Evolutionary conservation across 2,329 filamentous ascomycete genomes (phyloP).

Genomic region (Fusarium sp.): DNA sequence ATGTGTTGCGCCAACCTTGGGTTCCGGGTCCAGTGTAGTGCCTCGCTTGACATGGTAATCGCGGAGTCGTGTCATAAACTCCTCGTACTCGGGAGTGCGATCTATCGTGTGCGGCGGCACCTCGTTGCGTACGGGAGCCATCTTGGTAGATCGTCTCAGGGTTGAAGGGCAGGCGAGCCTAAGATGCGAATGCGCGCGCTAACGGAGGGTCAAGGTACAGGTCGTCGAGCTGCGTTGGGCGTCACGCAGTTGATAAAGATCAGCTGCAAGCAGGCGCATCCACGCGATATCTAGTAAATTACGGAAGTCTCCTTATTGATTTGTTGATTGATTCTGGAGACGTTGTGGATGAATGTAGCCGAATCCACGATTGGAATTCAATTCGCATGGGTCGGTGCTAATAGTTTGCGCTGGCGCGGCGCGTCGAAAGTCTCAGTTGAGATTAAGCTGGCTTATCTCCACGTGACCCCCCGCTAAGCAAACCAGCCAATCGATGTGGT

Average conservation of each 20-base stretch:
- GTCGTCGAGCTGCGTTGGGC: conserved; percentile 12
- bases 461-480: conserved; percentile 17
- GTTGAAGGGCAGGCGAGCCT: conserved; percentile 6
- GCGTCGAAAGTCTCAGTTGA: conserved; percentile 33
- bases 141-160: conserved; percentile 32
- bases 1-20: conserved; percentile 80
- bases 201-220: background rate
- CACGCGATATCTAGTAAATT: conserved; percentile 3
- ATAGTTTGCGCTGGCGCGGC: conserved; percentile 35
- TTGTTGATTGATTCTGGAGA: conserved; percentile 9
- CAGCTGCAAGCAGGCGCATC: conserved; percentile 6
- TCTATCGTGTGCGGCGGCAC: conserved; percentile 62
- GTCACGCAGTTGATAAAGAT: conserved; percentile 14
- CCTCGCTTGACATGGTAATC: conserved; percentile 83
- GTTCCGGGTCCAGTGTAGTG: conserved; percentile 81
- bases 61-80: conserved; percentile 79
- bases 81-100: conserved; percentile 76
- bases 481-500: conserved; percentile 11
- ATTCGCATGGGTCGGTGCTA: conserved; percentile 35
- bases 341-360: conserved; percentile 24
- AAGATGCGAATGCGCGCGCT: conserved; percentile 18
- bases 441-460: conserved; percentile 26
- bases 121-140: conserved; percentile 53
- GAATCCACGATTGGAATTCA: conserved; percentile 29
- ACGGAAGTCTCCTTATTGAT: background rate